Percentiles rank a stretch among this genome's conserved stretches.
Evolutionary conservation across 106 monocot species (phyloP).

Genomic region (Dendrobium nobile): DNA sequence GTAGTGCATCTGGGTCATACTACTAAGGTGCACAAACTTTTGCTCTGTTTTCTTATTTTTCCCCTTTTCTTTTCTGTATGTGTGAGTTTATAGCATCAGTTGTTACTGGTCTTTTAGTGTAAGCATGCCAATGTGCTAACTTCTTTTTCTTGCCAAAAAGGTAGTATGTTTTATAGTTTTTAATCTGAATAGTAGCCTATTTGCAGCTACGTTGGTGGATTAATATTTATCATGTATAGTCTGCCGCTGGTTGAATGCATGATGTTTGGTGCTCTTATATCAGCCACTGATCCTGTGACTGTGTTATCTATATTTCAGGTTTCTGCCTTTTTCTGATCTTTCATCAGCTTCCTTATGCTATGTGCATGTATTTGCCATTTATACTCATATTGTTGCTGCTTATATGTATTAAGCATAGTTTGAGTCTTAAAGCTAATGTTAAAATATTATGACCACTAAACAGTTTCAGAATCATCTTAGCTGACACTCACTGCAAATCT

Average conservation of each 20-base stretch:
- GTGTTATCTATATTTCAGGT: conserved; percentile 97
- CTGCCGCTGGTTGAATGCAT: conserved; percentile 91
- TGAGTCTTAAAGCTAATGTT: not conserved
- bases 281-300: conserved; percentile 97
- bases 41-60: not conserved
- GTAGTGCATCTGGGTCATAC: conserved; percentile 61
- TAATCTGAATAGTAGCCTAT: not conserved
- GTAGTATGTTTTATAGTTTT: not conserved
- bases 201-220: conserved; percentile 91
- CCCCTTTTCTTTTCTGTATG: not conserved
- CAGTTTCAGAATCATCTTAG: too few relatives aligned
- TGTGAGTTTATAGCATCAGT: conserved; percentile 29
- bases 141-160: not conserved
- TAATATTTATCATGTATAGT: conserved; percentile 79
- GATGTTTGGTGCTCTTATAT: conserved; percentile 99
- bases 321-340: not conserved
- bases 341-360: not conserved
- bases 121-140: conserved; percentile 19
- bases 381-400: not conserved
- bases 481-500: too few relatives aligned
- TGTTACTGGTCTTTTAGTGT: conserved; percentile 91
- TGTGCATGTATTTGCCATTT: not conserved
- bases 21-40: conserved; percentile 59
- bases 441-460: too few relatives aligned
- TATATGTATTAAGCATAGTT: not conserved